Evolutionary conservation across 306 rosid genomes (phyloP).

Genomic region (Vigna trinervia): DNA sequence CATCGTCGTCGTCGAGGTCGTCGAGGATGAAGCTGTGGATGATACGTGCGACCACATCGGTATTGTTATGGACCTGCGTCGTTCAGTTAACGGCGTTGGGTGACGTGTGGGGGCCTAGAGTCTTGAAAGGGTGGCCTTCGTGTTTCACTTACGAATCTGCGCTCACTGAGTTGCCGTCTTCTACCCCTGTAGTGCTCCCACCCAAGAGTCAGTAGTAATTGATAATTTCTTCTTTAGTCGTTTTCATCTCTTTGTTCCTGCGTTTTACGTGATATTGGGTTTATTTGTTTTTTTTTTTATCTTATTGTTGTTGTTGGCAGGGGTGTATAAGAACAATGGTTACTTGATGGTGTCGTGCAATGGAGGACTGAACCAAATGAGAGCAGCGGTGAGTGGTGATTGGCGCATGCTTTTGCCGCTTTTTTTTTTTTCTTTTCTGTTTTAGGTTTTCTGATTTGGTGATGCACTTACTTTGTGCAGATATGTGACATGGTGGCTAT

Average conservation of each 20-base stretch:
- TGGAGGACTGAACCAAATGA: conserved; percentile 97
- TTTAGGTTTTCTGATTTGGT: conserved; percentile 23
- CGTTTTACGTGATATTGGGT: neutral
- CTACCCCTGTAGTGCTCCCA: conserved; percentile 65
- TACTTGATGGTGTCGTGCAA: conserved; percentile 93
- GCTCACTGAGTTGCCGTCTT: conserved; percentile 44
- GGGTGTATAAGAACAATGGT: conserved; percentile 91
- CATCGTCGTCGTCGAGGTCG: conserved; percentile 56
- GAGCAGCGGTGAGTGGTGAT: conserved; percentile 86
- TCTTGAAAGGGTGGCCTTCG: conserved; percentile 96
- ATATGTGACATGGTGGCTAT: conserved; percentile 98
- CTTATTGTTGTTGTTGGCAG: conserved; percentile 54
- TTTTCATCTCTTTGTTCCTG: neutral
- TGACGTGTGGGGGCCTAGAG: conserved; percentile 91
- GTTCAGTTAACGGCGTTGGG: conserved; percentile 93
- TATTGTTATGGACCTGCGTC: conserved; percentile 84
- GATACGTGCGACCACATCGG: conserved; percentile 83
- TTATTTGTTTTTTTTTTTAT: neutral
- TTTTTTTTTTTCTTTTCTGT: neutral
- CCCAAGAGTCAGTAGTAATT: conserved; percentile 76
- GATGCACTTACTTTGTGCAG: conserved; percentile 49
- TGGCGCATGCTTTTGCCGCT: neutral
- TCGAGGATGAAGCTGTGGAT: conserved; percentile 89
- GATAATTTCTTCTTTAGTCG: neutral
- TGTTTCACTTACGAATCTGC: conserved; percentile 79